Conservation (phyloP, 2,329 filamentous ascomycete genomes). For the Sporothrix mexicana region DNA sequence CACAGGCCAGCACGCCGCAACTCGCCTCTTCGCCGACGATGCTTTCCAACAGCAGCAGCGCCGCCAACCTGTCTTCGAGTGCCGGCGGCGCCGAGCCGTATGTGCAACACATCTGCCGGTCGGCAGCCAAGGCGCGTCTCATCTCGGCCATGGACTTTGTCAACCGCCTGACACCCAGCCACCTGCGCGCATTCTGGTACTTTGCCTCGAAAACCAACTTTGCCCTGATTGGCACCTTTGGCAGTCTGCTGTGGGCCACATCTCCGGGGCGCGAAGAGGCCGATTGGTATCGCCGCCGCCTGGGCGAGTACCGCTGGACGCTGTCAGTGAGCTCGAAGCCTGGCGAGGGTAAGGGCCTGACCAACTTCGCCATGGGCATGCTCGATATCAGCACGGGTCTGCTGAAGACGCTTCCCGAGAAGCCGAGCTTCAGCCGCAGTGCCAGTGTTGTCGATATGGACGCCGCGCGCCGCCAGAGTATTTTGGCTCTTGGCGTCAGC, state of each 20-base stretch:
- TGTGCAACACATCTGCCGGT: slow-evolving; percentile 88
- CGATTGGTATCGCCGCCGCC: slow-evolving; percentile 84
- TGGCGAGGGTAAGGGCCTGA: slow-evolving; percentile 60
- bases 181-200: slow-evolving; percentile 92
- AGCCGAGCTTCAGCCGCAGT: slow-evolving; percentile 67
- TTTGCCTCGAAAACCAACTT: slow-evolving; percentile 90
- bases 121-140: slow-evolving; percentile 88
- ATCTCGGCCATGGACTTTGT: slow-evolving; percentile 98
- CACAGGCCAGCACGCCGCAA: slow-evolving; percentile 44
- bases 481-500: slow-evolving; percentile 36
- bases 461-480: slow-evolving; percentile 37
- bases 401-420: slow-evolving; percentile 72
- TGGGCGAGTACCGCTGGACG: slow-evolving; percentile 94
- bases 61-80: slow-evolving; percentile 24
- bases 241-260: slow-evolving; percentile 86
- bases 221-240: slow-evolving; percentile 92
- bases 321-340: slow-evolving; percentile 83
- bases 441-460: slow-evolving; percentile 58
- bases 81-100: slow-evolving; percentile 70
- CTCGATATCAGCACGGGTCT: slow-evolving; percentile 73
- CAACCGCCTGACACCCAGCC: slow-evolving; percentile 84
- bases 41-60: slow-evolving; percentile 39
- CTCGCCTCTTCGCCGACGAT: slow-evolving; percentile 33
- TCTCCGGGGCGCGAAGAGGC: slow-evolving; percentile 86
- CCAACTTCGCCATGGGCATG: slow-evolving; percentile 77